Base-by-base conservation (phyloP, 106 monocot species). In the Allium sativum region DNA sequence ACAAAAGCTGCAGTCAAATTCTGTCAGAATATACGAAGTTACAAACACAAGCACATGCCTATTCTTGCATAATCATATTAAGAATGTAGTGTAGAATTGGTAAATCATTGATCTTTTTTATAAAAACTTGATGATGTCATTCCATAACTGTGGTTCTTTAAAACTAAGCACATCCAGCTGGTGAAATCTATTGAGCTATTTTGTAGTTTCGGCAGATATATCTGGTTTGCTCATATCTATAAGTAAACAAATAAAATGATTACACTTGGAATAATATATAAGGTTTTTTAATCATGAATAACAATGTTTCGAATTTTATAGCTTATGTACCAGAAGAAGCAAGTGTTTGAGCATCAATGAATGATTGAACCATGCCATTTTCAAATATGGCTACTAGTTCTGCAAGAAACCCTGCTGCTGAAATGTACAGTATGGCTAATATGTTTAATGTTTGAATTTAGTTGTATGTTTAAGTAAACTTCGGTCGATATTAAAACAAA, bases 361-460 rank as follows among this genome's bases (percentile, higher is more conserved):
- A 96, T 19, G 90, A 84, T 64, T 90, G 95, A 42, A 96, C 82
- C 76, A 81, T 87, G 62, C 95, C 95, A 80, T 90, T 96, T 58
- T 40, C 70, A 87, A 90, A 96, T 65, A 84, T 40, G 22, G 90
- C 95, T 42, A 90, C 87, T 48, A 96, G 70, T 71, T 84, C 64
- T 19, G 95, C 95, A 68, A 90, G 90, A 84, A 96, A 96, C 16
- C 95, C 95, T 55, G 90, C 95, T 67, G 77, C 81, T 73, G 95
- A 96, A 47, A 96, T 59, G 68, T 84, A 65, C 51, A 72, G 75
- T 64, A 84, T 68, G 64, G 84, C 95, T 86, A 86, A 68, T 54
- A 60, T 20, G 71, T 3, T 31, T 3, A 31, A 31, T 3, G 3
- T 31, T 31, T 31, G 31, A 31, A 31, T 31, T 31, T 31, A 31